A percentile compares a stretch with the other conserved stretches of the same genome.
These are phyloP conservation scores for Nicotiana tomentosiformis DNA, from an alignment of 257 asterid species.

Conservation along the genomic window DNA sequence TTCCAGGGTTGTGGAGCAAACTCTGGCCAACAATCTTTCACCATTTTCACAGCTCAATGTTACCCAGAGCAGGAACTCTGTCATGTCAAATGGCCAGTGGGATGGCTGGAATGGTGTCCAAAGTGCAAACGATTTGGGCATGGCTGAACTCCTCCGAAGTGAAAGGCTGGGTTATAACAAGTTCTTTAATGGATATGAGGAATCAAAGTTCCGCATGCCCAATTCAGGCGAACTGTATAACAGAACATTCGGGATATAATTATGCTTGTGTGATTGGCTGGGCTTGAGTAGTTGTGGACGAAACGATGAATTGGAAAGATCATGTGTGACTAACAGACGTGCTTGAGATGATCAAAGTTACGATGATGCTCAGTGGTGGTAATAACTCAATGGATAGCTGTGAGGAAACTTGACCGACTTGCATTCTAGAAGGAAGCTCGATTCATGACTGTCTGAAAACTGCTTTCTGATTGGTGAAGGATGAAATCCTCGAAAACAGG, in stretches of 20 bases:
- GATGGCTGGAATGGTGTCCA: constrained; percentile 72
- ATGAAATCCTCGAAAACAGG: constrained; percentile 45
- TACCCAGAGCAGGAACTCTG: constrained; percentile 57
- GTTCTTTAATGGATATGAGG: constrained; percentile 64
- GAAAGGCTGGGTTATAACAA: constrained; percentile 61
- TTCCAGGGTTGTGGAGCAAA: constrained; percentile 66
- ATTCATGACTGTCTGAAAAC: constrained; percentile 24
- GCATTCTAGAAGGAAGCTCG: constrained; percentile 11
- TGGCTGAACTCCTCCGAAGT: constrained; percentile 63
- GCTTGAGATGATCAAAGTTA: constrained; percentile 9
- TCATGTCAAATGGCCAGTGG: constrained; percentile 78
- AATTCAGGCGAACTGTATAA: constrained; percentile 67
- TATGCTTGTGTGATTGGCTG: constrained; percentile 13
- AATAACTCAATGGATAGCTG: constrained; percentile 14
- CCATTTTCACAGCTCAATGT: constrained; percentile 51
- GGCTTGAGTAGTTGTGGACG: constrained; percentile 9
- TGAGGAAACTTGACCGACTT: neutral
- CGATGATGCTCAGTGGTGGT: neutral
- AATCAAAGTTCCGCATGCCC: constrained; percentile 60
- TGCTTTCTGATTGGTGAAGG: constrained; percentile 68
- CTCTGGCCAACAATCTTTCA: constrained; percentile 45
- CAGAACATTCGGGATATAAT: constrained; percentile 67
- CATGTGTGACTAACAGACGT: constrained; percentile 19
- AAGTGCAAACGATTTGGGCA: constrained; percentile 51
- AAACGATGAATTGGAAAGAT: constrained; percentile 22